Base-by-base conservation (phyloP, 108 stramenopile species). In the Cyclostephanos invisitatus region DNA sequence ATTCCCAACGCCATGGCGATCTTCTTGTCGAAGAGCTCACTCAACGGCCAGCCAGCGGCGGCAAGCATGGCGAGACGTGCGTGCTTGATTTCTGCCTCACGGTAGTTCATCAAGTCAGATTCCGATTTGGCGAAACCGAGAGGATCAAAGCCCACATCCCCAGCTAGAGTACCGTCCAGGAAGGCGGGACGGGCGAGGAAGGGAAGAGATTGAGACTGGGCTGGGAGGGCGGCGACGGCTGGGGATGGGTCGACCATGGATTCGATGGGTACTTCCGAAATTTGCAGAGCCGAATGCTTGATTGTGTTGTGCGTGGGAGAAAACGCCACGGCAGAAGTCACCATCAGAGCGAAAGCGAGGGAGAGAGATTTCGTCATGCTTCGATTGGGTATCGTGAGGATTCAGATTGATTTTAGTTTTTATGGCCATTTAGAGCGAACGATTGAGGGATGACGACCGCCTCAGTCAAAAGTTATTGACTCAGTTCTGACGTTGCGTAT, bases 91-190 rank as follows among this genome's bases (percentile, higher is more conserved):
- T 96, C 96, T 11, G 96, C 96, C 81, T 94, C 93, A 38, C 83
- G 83, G 55, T 68, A 81, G 53, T 78, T 81, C 62, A 84, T 74
- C 27, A 77, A 46, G 36, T 67, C 79, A 4, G 64, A 77, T 24
- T 78, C 60, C 32, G 76, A 64, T 68, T 90, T 88, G 74, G 91
- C 89, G 64, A 96, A 92, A 29, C 91, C 91, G 14, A 95, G 65
- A 27, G 96, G 96, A 74, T 96, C 96, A 65, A 96, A 96, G 21
- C 96, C 96, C n/a, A 92, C 92, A 72, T 95, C 93, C 32, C 93
- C 96, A 12, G 87, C 87, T 11, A 91, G 75, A 2, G 78, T 54
- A 28, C 96, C 92, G 60, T 85, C 85, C 38, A 96, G 83, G 20
- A 78, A 74, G 2, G 61, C 65, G 15, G 91, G 91, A 27, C 86